Evolutionary conservation across 306 rosid genomes (phyloP), one percentile per base, ranked within the genome.

Genomic region (Vicia villosa): DNA sequence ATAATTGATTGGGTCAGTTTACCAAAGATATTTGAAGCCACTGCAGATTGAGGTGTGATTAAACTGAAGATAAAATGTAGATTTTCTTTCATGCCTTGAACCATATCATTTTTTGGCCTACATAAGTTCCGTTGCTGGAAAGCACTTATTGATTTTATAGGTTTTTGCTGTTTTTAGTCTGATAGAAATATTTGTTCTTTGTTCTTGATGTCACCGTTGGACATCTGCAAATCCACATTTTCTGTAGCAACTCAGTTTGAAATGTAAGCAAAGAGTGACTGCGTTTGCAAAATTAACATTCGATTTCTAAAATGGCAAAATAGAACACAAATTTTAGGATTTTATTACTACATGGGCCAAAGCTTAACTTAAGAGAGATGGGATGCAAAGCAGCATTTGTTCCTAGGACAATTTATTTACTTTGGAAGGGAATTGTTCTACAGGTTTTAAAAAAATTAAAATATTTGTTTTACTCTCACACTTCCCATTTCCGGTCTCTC

Each of bases 11-110:
- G 12, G 12, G 7, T 42, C 16, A 74, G 36, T 60, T 61, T 30
- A 40, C 43, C 60, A 30, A 50, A 19, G 65, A 63, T 56, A 74
- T 49, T 69, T 64, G 69, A 56, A 64, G 65, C 62, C 61, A 21
- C 21, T 74, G 36, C 55, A 30, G 49, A 17, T 72, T 32, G 59
- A 47, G 10, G 42, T 63, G 49, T 72, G 65, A 58, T 78, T 57
- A 40, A 67, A 41, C 63, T 32, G 38, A 71, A 61, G 63, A 61
- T 28, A 57, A 73, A 67, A 40, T 8, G 69, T 50, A 30, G 63
- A 50, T 74, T 74, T 60, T 65, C 54, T 51, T 66, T n/a, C 4
- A 51, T 34, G 5, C 65, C 5, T 5, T 62, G 28, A 17, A 19
- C 57, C 14, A 47, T 19, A 40, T 54, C 68, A 26, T 46, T 70